Evolutionary conservation across 2,329 filamentous ascomycete species (phyloP), one percentile per base, ranked within the genome.

Genomic region (Colletotrichum limetticola): DNA sequence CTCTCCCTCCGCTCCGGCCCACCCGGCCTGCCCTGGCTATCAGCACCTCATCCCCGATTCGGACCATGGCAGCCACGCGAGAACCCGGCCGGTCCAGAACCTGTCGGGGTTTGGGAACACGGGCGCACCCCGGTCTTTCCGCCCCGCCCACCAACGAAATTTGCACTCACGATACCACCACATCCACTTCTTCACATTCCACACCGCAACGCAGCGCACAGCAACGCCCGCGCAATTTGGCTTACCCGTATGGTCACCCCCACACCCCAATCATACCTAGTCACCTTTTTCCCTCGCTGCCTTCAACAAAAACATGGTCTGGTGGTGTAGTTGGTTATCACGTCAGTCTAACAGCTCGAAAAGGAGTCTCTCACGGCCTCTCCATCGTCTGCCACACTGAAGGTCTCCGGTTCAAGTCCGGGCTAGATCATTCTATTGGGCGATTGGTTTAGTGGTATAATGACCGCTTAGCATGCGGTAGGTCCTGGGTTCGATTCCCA

Each of bases 261-360:
- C 14, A 16, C 37, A 16, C 5, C 16, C 12, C 53, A 16, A 1
- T 16, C 57, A 12, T 5, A 19, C 14, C 37, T 35, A 12, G 24
- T 3, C 6, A 6, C 9, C 0, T 1, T 0, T 1, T 2, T 0
- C 3, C 0, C 0, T 1, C 0, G 0, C 0, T 0, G 0, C 9
- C 3, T 8, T 0, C 32, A 46, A 5, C 14, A 49, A 28, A 30
- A 37, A 42, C n/a, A 30, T 35, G 71, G 71, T 73, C 67, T 71
- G 85, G 87, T 69, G 83, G 80, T 79, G 79, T 80, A 80, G 83
- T 85, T 85, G 83, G 83, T 85, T 84, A 85, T 85, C 83, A 85
- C 84, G 81, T 85, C 82, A 84, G 83, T 85, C 82, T 85, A 85
- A 85, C 83, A 80, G 4, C 6, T 12, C 8, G 12, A 9, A 14